These are phyloP conservation scores for Phytophthora brassicae DNA, from an alignment of 352 stramenopile species.

Conservation along the genomic window DNA sequence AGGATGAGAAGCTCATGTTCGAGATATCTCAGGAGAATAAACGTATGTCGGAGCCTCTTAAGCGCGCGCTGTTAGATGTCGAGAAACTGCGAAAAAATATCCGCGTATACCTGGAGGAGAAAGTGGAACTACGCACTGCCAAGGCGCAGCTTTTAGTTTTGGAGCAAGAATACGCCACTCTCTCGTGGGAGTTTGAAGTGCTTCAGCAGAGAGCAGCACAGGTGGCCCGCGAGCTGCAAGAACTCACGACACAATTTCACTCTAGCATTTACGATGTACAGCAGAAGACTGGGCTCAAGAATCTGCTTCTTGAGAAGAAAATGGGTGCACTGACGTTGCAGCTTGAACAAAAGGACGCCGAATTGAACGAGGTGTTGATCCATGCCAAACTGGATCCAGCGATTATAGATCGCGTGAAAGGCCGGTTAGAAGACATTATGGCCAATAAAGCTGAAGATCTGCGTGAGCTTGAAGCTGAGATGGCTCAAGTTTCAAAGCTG, in stretches of 20 bases:
- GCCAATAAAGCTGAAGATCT: slow-evolving; percentile 85
- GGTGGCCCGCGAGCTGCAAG: slow-evolving; percentile 85
- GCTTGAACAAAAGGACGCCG: slow-evolving; percentile 91
- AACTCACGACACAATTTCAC: slow-evolving; percentile 90
- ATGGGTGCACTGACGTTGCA: slow-evolving; percentile 80
- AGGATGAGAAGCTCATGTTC: slow-evolving; percentile 94
- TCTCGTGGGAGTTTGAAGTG: slow-evolving; percentile 95
- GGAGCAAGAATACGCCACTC: slow-evolving; percentile 86
- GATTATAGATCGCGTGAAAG: slow-evolving; percentile 83
- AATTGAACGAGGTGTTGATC: slow-evolving; percentile 91
- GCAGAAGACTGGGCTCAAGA: slow-evolving; percentile 93
- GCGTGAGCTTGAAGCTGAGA: slow-evolving; percentile 80
- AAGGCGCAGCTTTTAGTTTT: slow-evolving; percentile 83
- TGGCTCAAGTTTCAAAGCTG: slow-evolving; percentile 64
- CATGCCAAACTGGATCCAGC: slow-evolving; percentile 90
- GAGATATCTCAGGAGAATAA: slow-evolving; percentile 96
- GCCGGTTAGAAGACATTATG: slow-evolving; percentile 90
- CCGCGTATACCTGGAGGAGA: slow-evolving; percentile 68
- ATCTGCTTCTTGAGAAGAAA: slow-evolving; percentile 95
- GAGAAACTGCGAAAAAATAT: slow-evolving; percentile 71
- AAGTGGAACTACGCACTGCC: slow-evolving; percentile 58
- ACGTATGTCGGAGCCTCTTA: slow-evolving; percentile 93
- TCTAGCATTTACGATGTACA: slow-evolving; percentile 91
- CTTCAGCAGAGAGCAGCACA: slow-evolving; percentile 87
- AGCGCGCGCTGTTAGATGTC: slow-evolving; percentile 83